phyloP scores from a whole-genome alignment of 2,329 filamentous ascomycete genomes.

The Stylonectria norvegica region DNA sequence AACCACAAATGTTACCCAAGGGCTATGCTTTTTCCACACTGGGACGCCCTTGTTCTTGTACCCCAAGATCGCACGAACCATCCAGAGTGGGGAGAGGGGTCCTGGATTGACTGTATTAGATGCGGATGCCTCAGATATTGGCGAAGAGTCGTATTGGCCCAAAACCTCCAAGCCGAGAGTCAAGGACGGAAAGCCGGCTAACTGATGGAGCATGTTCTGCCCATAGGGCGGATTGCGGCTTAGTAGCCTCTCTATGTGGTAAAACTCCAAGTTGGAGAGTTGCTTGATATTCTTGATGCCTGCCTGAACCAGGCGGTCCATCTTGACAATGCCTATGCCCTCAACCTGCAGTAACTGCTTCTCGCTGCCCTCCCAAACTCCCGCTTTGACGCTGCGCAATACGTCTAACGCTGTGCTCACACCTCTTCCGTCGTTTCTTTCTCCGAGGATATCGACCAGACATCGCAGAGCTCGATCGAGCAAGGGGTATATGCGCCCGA shows the following conservation, averaged over 20 bases:
- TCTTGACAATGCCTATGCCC: constrained; percentile 70
- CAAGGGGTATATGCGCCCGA: constrained; percentile 30
- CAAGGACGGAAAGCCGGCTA: constrained; percentile 67
- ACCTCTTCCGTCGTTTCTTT: constrained; percentile 58
- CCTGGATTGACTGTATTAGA: neutral
- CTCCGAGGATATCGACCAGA: constrained; percentile 37
- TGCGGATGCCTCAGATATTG: neutral
- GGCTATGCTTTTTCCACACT: constrained; percentile 59
- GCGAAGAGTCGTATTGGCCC: constrained; percentile 5
- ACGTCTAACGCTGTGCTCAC: constrained; percentile 71
- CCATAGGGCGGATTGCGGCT: constrained; percentile 83
- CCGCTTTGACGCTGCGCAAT: constrained; percentile 70
- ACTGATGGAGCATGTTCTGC: constrained; percentile 58
- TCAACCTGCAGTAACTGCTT: constrained; percentile 81
- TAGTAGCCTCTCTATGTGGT: constrained; percentile 72
- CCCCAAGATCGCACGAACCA: constrained; percentile 63
- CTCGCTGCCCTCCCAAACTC: constrained; percentile 76
- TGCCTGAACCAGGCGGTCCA: constrained; percentile 69
- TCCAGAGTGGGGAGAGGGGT: constrained; percentile 15
- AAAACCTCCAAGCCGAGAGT: constrained; percentile 38
- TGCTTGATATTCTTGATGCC: constrained; percentile 68
- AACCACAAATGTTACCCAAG: constrained; percentile 71
- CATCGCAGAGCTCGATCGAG: constrained; percentile 37
- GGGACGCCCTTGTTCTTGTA: constrained; percentile 65
- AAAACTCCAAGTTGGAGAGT: constrained; percentile 63